phyloP scores from a whole-genome alignment of 73 alveolate species.

The Paramecium octaurelia region DNA sequence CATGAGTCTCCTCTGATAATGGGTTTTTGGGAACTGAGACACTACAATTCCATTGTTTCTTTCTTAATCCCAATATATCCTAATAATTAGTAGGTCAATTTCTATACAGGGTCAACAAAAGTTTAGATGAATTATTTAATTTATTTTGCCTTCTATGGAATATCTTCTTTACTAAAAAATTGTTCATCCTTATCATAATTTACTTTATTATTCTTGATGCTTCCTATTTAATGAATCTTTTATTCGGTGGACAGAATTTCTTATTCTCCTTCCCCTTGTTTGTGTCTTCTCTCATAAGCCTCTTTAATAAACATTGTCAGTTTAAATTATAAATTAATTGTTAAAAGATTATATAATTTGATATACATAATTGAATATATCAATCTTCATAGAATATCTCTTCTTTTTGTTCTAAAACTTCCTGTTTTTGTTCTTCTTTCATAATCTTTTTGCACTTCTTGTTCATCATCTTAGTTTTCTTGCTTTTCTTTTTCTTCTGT shows the following conservation, averaged over 20 bases:
- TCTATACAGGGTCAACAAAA: constrained; percentile 43
- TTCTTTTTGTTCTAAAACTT: not conserved
- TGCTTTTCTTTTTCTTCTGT: not conserved
- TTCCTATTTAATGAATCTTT: constrained; percentile 52
- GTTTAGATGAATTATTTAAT: constrained; percentile 8
- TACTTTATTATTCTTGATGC: constrained; percentile 44
- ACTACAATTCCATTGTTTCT: constrained; percentile 57
- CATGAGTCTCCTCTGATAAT: constrained; percentile 62
- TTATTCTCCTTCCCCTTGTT: not conserved
- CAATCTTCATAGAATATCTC: constrained; percentile 19
- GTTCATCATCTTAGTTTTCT: not conserved
- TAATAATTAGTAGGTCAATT: not conserved
- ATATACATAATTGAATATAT: not conserved
- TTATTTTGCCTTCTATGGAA: not conserved
- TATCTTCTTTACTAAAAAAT: constrained; percentile 59
- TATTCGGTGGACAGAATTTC: not conserved
- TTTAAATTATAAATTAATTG: not conserved
- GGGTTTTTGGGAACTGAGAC: constrained; percentile 64
- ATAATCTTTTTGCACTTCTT: not conserved
- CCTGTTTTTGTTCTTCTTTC: not conserved
- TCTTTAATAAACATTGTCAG: constrained; percentile 36
- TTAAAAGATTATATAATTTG: not conserved
- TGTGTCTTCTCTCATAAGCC: constrained; percentile 52
- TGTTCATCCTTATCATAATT: constrained; percentile 62
- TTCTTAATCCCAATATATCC: constrained; percentile 53